Conservation (phyloP, 2,329 filamentous ascomycete genomes). For the Aspergillus sp. region DNA sequence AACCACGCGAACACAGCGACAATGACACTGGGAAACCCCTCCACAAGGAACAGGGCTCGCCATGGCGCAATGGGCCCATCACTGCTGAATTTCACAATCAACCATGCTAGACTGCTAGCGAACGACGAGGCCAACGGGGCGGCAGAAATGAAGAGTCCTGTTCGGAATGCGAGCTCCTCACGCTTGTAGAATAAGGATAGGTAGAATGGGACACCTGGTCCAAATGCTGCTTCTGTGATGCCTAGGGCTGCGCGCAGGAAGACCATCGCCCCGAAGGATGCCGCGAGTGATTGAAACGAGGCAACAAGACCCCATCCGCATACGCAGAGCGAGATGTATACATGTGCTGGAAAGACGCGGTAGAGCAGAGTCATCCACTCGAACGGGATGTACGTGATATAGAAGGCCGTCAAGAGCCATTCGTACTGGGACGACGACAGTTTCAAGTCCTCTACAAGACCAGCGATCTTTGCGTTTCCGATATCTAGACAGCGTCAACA, state of each 20-base stretch:
- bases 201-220: conserved; percentile 64
- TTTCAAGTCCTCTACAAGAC: conserved; percentile 53
- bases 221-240: conserved; percentile 62
- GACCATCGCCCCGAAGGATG: conserved; percentile 60
- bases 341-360: conserved; percentile 59
- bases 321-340: conserved; percentile 62
- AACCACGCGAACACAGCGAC: conserved; percentile 72
- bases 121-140: conserved; percentile 64
- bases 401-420: conserved; percentile 63
- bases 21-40: conserved; percentile 80
- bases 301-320: conserved; percentile 77
- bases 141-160: conserved; percentile 81
- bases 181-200: conserved; percentile 63
- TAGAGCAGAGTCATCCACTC: conserved; percentile 68
- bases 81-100: conserved; percentile 69
- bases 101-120: conserved; percentile 73
- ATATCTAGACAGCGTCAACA: conserved; percentile 43
- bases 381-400: conserved; percentile 64
- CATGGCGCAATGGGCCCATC: conserved; percentile 72
- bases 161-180: conserved; percentile 78
- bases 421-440: conserved; percentile 59
- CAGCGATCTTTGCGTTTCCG: conserved; percentile 63
- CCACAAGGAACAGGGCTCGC: conserved; percentile 80
- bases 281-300: conserved; percentile 68
- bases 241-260: conserved; percentile 48